Evolutionary conservation across 306 rosid genomes (phyloP), one percentile per base, ranked within the genome.

Genomic region (Betula pendula): DNA sequence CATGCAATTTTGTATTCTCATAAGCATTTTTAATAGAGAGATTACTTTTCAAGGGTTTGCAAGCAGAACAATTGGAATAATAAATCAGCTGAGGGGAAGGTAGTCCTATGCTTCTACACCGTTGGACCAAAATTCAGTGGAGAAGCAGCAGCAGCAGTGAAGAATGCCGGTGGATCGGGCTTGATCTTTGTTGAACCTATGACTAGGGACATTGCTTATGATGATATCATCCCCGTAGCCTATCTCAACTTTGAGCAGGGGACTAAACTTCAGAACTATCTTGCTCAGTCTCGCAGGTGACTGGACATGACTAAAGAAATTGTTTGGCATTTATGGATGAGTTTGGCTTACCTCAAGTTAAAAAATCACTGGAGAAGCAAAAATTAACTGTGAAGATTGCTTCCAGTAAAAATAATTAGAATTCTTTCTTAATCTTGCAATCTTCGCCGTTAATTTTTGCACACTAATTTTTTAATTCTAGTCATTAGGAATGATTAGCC

Each of bases 91-190:
- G 22, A 8, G 20, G 81, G 82, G 12, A 86, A 48, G 72, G 78
- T 84, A 35, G 65, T 88, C 31, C 38, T 86, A 15, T 88, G 90
- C 81, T 88, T 88, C 81, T 77, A 87, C 12, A 71, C 79, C 20
- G 24, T 68, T 0, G 92, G 89, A 42, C 77, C 81, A 27, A 72
- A 48, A 9, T n/a, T 31, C 0, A 77, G 63, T 12, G 72, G 8
- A 2, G 67, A 33, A 4, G 90, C 88, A 40, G 81, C 74, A 45
- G 71, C 1, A 10, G 92, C 84, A 19, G 88, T 72, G 25, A 77
- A 63, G 69, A 68, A 12, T 17, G 81, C 82, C 45, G 84, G 80
- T 33, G 90, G 82, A 2, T 62, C 84, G 8, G 90, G 71, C 51
- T 76, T 86, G 81, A 82, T 88, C 76, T 80, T 75, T 25, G 92